Evolutionary conservation across 2,329 filamentous ascomycete genomes (phyloP).

Genomic region (Raffaelea deltoideospora): DNA sequence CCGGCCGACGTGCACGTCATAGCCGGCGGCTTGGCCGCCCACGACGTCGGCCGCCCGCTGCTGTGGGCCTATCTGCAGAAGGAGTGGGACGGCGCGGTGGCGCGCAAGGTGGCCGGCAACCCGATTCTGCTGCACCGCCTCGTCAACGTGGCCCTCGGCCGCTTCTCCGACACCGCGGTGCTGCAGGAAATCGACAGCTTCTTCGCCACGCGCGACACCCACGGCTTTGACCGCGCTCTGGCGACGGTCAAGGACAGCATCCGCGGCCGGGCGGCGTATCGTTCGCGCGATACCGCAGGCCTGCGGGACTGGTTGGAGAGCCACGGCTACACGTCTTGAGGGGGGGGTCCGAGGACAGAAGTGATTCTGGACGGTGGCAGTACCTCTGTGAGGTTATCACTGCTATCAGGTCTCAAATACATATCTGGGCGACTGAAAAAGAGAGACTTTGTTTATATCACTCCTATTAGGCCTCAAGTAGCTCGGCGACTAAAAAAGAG

Average conservation of each 20-base stretch:
- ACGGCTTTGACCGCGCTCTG: conserved; percentile 72
- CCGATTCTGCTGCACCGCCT: conserved; percentile 84
- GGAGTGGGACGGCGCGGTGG: conserved; percentile 60
- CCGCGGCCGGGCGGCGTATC: conserved; percentile 68
- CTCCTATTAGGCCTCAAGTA: no score
- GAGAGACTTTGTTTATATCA: no score
- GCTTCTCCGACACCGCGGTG: conserved; percentile 57
- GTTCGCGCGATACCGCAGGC: conserved; percentile 54
- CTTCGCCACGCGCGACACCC: conserved; percentile 75
- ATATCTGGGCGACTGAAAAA: no score
- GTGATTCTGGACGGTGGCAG: no score
- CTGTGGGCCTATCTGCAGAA: conserved; percentile 78
- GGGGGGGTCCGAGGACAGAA: no score
- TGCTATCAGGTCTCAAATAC: no score
- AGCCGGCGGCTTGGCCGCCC: conserved; percentile 55
- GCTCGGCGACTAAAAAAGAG: no score
- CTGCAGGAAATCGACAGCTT: conserved; percentile 69
- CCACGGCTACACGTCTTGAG: conserved; percentile 6
- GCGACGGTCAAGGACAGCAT: conserved; percentile 79
- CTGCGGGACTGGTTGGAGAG: conserved; percentile 42
- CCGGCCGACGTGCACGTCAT: conserved; percentile 79
- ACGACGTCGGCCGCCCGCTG: conserved; percentile 54
- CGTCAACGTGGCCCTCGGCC: conserved; percentile 59
- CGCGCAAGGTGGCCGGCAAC: conserved; percentile 57
- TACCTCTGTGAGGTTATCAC: no score